These are phyloP conservation scores for Madurella mycetomatis DNA, from an alignment of 2,329 filamentous ascomycete species.

Conservation along the genomic window DNA sequence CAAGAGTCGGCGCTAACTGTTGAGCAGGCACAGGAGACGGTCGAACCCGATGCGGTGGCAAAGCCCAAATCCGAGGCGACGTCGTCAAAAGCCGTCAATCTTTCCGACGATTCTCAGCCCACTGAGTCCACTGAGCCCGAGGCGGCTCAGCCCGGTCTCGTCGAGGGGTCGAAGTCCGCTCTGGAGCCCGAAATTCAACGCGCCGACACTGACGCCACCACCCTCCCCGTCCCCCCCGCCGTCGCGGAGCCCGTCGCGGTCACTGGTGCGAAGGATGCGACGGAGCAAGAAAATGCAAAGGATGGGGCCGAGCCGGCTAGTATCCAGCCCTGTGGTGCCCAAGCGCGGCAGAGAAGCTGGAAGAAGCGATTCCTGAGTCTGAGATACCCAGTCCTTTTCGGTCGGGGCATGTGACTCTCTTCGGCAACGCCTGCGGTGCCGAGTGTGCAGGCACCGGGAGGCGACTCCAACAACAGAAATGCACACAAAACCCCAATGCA, in stretches of 20 bases:
- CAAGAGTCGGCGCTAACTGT: slow-evolving; percentile 21
- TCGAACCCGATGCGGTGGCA: slow-evolving; percentile 12
- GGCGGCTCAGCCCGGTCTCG: slow-evolving; percentile 18
- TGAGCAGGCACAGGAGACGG: slow-evolving; percentile 10
- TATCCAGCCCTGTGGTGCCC: slow-evolving; percentile 13
- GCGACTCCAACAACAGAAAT: neutral
- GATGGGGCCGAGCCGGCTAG: slow-evolving; percentile 2
- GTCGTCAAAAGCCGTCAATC: slow-evolving; percentile 4
- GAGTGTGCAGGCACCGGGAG: slow-evolving; percentile 12
- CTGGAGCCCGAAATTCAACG: slow-evolving; percentile 16
- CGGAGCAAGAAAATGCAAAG: slow-evolving; percentile 12
- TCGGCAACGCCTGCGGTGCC: slow-evolving; percentile 7
- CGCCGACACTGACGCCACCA: slow-evolving; percentile 10
- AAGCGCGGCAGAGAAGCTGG: slow-evolving; percentile 20
- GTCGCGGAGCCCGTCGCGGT: slow-evolving; percentile 5
- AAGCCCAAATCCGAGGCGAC: slow-evolving; percentile 17
- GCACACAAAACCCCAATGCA: slow-evolving; percentile 17
- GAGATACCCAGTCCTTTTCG: slow-evolving; percentile 20
- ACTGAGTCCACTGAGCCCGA: slow-evolving; percentile 21
- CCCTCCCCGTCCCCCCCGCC: slow-evolving; percentile 4
- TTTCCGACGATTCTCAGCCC: slow-evolving; percentile 23
- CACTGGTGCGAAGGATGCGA: slow-evolving; percentile 14
- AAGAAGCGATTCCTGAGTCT: slow-evolving; percentile 23
- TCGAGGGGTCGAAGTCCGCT: slow-evolving; percentile 20
- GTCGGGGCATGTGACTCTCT: slow-evolving; percentile 24